Evolutionary conservation across 768 basidiomycete genomes (phyloP).

Genomic region (Clitopilus hobsonii): DNA sequence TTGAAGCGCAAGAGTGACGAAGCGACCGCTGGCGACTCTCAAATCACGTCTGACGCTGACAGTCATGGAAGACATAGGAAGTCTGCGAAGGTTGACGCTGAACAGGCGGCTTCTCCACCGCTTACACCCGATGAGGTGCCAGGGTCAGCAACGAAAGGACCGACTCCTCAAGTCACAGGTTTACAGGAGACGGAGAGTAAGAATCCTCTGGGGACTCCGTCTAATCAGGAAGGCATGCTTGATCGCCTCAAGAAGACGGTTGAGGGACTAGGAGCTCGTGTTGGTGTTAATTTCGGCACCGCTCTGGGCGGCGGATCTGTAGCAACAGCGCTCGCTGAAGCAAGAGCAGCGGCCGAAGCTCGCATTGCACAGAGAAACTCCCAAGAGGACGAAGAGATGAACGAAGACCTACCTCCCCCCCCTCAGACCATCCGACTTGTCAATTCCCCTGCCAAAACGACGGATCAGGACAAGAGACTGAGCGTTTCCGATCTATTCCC

Average conservation of each 20-base stretch:
- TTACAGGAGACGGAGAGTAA: background rate
- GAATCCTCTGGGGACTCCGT: background rate
- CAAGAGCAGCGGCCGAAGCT: slow-evolving; percentile 62
- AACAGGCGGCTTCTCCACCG: slow-evolving; percentile 25
- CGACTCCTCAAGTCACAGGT: background rate
- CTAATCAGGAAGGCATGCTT: slow-evolving; percentile 46
- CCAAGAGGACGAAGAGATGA: slow-evolving; percentile 24
- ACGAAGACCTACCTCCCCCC: slow-evolving; percentile 8
- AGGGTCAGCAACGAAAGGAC: no score
- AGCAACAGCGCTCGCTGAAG: slow-evolving; percentile 61
- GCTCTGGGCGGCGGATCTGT: slow-evolving; percentile 56
- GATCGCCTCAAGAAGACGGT: slow-evolving; percentile 69
- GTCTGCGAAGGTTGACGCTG: slow-evolving; percentile 38
- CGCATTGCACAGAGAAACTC: slow-evolving; percentile 62
- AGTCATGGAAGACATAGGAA: slow-evolving; percentile 45
- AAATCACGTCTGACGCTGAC: slow-evolving; percentile 17
- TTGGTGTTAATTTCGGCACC: slow-evolving; percentile 55
- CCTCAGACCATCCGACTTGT: slow-evolving; percentile 2
- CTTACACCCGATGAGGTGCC: slow-evolving; percentile 7
- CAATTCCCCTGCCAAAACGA: background rate
- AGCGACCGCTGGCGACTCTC: slow-evolving; percentile 22
- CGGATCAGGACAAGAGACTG: slow-evolving; percentile 29
- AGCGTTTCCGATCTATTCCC: slow-evolving; percentile 61
- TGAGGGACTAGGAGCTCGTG: slow-evolving; percentile 56
- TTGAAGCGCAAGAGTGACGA: slow-evolving; percentile 69